A percentile compares a stretch with the other conserved stretches of the same genome.
phyloP scores from a whole-genome alignment of 805 yeast species.

The Yamadazyma laniorum region DNA sequence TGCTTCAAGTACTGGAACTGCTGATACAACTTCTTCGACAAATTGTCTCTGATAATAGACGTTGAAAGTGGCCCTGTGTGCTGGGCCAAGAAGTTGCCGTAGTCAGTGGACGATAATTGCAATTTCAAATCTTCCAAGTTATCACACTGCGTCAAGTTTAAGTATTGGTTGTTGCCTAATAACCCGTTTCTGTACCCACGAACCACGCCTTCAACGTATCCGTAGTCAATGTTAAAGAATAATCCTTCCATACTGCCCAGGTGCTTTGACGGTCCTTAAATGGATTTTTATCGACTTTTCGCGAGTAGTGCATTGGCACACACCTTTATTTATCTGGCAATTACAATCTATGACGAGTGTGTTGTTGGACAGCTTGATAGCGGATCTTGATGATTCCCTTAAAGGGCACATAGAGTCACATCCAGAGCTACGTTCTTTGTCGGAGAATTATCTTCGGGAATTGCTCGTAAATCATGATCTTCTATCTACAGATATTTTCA shows the following conservation, averaged over 20 bases:
- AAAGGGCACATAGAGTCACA: constrained; percentile 19
- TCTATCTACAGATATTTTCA: constrained; percentile 42
- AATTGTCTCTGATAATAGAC: constrained; percentile 76
- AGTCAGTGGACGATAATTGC: constrained; percentile 93
- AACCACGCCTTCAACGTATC: constrained; percentile 91
- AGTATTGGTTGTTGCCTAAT: constrained; percentile 73
- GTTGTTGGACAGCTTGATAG: constrained; percentile 31
- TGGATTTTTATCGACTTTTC: no score
- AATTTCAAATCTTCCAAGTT: constrained; percentile 89
- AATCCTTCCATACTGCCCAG: constrained; percentile 87
- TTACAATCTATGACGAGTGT: constrained; percentile 32
- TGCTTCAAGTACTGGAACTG: constrained; percentile 84
- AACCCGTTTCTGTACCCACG: constrained; percentile 91
- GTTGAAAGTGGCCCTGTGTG: constrained; percentile 84
- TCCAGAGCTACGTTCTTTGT: constrained; percentile 12
- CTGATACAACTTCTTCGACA: constrained; percentile 68
- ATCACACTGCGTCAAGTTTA: constrained; percentile 94
- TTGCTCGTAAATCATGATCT: constrained; percentile 50
- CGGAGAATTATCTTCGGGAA: constrained; percentile 34
- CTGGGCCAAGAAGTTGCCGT: constrained; percentile 84
- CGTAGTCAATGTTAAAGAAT: constrained; percentile 84
- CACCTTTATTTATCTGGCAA: no score
- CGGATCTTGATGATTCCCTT: constrained; percentile 25
- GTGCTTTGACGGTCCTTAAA: no score
- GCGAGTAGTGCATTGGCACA: no score